These are phyloP conservation scores for Auriscalpium vulgare DNA, from an alignment of 768 basidiomycete species.

Conservation along the genomic window DNA sequence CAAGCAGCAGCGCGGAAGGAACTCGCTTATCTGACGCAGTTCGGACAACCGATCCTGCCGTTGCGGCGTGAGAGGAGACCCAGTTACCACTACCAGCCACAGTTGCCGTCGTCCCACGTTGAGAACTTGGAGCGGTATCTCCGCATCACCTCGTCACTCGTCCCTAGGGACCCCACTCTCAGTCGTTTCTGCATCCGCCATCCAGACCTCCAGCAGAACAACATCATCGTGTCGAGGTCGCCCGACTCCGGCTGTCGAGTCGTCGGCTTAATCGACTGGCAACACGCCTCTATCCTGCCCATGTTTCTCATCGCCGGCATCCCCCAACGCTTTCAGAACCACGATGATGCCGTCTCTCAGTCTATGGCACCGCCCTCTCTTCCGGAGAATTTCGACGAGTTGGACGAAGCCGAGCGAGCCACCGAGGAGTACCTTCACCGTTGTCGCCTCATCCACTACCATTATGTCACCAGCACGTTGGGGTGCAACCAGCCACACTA, in stretches of 20 bases:
- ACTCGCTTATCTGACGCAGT: conserved; percentile 37
- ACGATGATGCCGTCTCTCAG: conserved; percentile 34
- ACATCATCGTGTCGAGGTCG: conserved; percentile 40
- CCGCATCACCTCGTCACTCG: conserved; percentile 38
- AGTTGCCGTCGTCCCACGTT: conserved; percentile 36
- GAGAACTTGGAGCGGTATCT: conserved; percentile 43
- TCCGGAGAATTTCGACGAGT: too few species aligned
- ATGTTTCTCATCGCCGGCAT: conserved; percentile 40
- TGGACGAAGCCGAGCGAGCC: too few species aligned
- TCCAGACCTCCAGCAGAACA: conserved; percentile 34
- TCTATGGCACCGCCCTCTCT: conserved; percentile 32
- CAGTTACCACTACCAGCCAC: conserved; percentile 36
- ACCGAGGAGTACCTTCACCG: too few species aligned
- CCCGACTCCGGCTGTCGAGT: conserved; percentile 34
- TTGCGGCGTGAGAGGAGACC: conserved; percentile 35
- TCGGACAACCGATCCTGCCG: conserved; percentile 40
- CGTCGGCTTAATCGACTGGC: conserved; percentile 44
- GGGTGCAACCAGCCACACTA: conserved; percentile 38
- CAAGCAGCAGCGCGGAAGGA: conserved; percentile 37
- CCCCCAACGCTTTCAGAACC: conserved; percentile 38
- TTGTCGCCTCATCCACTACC: too few species aligned
- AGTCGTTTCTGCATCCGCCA: conserved; percentile 40
- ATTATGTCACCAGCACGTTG: conserved; percentile 38
- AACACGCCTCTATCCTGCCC: conserved; percentile 48
- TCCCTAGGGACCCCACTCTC: conserved; percentile 32